Percentiles rank a stretch among this genome's conserved stretches.
phyloP scores from a whole-genome alignment of 2,329 filamentous ascomycete species.

The Paracoccidioides brasiliensis region DNA sequence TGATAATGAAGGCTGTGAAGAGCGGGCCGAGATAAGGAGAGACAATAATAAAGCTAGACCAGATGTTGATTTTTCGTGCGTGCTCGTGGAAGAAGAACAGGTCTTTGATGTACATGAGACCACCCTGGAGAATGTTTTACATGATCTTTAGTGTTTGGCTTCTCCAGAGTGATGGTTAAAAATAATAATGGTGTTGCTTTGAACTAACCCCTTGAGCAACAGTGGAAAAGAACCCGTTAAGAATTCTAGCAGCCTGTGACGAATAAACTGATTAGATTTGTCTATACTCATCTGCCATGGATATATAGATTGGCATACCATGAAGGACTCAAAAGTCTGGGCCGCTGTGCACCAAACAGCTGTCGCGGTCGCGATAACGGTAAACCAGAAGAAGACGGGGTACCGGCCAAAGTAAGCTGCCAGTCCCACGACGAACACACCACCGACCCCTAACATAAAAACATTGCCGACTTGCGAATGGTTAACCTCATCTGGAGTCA shows the following conservation, averaged over 20 bases:
- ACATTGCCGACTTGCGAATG: constrained; percentile 31
- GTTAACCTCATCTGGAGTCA: constrained; percentile 28
- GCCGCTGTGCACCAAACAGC: constrained; percentile 29
- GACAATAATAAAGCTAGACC: constrained; percentile 25
- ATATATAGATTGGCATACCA: constrained; percentile 11
- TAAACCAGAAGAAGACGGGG: constrained; percentile 32
- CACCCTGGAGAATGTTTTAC: constrained; percentile 15
- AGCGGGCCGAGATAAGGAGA: constrained; percentile 22
- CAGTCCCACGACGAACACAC: constrained; percentile 29
- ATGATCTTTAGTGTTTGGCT: background rate
- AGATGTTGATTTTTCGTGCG: constrained; percentile 29
- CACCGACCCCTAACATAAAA: constrained; percentile 34
- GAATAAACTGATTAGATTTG: background rate
- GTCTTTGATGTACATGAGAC: constrained; percentile 33
- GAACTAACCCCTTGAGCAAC: constrained; percentile 26
- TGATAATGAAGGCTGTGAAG: constrained; percentile 26
- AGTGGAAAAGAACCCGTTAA: constrained; percentile 35
- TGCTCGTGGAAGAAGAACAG: constrained; percentile 31
- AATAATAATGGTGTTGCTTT: no score
- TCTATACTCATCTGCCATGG: background rate
- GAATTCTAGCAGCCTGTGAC: constrained; percentile 24
- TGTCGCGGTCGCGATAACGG: constrained; percentile 24
- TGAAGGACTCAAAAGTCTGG: constrained; percentile 26
- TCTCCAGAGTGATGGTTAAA: background rate
- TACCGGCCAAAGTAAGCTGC: constrained; percentile 33